Evolutionary conservation across 1,139 yeast genomes (phyloP), one percentile per base, ranked within the genome.

Genomic region (Pichia sp.): DNA sequence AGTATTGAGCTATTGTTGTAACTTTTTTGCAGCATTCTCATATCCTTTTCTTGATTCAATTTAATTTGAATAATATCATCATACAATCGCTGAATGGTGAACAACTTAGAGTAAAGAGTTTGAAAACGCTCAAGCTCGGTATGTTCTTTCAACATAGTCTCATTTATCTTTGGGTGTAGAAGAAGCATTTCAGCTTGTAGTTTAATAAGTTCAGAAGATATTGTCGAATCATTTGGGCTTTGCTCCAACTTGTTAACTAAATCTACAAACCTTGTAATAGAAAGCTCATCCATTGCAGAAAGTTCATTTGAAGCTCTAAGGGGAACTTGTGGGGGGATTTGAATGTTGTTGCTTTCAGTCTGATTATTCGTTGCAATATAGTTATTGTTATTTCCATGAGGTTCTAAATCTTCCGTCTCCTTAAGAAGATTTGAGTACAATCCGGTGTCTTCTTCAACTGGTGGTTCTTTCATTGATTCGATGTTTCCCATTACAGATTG

Each of bases 31-130:
- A n/a, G n/a, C n/a, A n/a, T n/a, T n/a, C n/a, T 31, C 24, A 31
- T 34, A 11, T 40, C 12, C 39, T 36, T 37, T 31, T 46, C 49
- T 28, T 46, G 43, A 30, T 50, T 63, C 40, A 82, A 66, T 58
- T 88, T 72, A 30, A 75, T 72, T 51, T 91, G 96, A 46, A 89
- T 67, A 41, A 84, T 71, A 47, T 75, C 75, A 59, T 91, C 96
- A 56, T 91, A 91, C 36, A 83, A 69, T 47, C 84, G 71, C 53
- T 82, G 75, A 25, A 88, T 83, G 3, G 93, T 82, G 39, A 84
- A 79, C 41, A 91, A 72, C 56, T 91, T 86, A 36, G 84, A 78
- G 60, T 85, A 88, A 73, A 86, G 69, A 44, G 84, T 91, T 49
- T 84, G 75, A 46, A 83, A 73, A 20, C 66, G 62, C 44, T 85